Percentiles rank a stretch among this genome's conserved stretches.
These are phyloP conservation scores for Xanthoconium stramineum DNA, from an alignment of 768 basidiomycete genomes.

Conservation along the genomic window DNA sequence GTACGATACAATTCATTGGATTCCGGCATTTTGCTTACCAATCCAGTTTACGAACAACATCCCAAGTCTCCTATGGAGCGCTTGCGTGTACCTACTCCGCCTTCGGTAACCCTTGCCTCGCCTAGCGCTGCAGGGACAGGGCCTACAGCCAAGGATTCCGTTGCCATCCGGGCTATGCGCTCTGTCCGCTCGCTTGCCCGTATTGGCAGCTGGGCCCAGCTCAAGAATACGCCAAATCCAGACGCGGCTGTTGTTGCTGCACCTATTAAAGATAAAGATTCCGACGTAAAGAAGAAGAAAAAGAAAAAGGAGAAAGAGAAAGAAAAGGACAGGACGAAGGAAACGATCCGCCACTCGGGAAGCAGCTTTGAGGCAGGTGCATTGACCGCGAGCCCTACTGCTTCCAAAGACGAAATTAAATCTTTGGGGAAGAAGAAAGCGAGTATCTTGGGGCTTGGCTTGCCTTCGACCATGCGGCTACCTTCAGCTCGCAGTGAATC, in stretches of 20 bases:
- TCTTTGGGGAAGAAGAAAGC: constrained; percentile 55
- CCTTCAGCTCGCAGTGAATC: constrained; percentile 37
- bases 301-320: constrained; percentile 39
- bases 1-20: constrained; percentile 66
- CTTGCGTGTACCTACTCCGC: constrained; percentile 22
- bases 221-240: constrained; percentile 39
- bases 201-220: constrained; percentile 70
- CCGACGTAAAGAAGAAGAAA: constrained; percentile 35
- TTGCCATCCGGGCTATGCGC: constrained; percentile 76
- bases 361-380: constrained; percentile 71
- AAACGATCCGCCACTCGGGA: constrained; percentile 46
- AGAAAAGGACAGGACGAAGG: constrained; percentile 32
- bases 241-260: constrained; percentile 23
- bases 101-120: constrained; percentile 35
- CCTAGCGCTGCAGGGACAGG: constrained; percentile 27
- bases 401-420: constrained; percentile 24
- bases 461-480: constrained; percentile 54
- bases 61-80: constrained; percentile 10
- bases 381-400: constrained; percentile 38
- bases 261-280: constrained; percentile 28
- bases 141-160: constrained; percentile 46
- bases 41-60: constrained; percentile 16
- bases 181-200: constrained; percentile 70
- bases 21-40: constrained; percentile 36
- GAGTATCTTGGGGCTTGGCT: constrained; percentile 57